Evolutionary conservation across 192 early-diverging fungal genomes (phyloP), one percentile per base, ranked within the genome.

Genomic region (Backusella parvicylindrica): DNA sequence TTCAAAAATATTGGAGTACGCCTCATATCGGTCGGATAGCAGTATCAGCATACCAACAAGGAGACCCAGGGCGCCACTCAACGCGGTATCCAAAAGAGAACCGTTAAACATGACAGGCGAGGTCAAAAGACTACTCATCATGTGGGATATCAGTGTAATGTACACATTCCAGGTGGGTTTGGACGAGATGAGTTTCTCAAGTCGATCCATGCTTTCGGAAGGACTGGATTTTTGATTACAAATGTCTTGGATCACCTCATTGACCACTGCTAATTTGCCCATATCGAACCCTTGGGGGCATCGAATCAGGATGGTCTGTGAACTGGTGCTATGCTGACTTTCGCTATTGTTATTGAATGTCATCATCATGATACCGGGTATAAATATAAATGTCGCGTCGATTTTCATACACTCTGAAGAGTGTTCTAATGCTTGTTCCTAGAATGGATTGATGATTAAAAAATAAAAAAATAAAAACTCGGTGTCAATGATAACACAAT

Each of bases 311-410:
- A 89, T 87, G 1, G 91, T 92, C 63, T 92, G 90, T 26, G 87
- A 88, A 12, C 3, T 86, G 84, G 12, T 91, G 84, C 3, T 86
- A 86, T 60, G 23, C 21, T 23, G 53, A 3, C n/a, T n/a, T n/a
- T n/a, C n/a, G n/a, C n/a, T n/a, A n/a, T 26, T 9, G 23, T 56
- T n/a, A 12, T 91, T 86, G 74, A 92, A 92, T 5, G 86, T 86
- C 53, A 92, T 89, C 60, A 91, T 84, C 78, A 91, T 87, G 50
- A 92, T 75, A 1, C 89, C 88, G 1, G 91, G 91, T 18, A 92
- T 77, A 47, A 84, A 86, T 28, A 88, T 87, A 71, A 91, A 88
- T 21, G 85, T 87, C 0, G 87, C 89, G 9, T 89, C 83, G 26
- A 92, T 80, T 12, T 88, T 86, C 71, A 92, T 77, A 66, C 49